phyloP scores from a whole-genome alignment of 2,329 filamentous ascomycete species.

The Aureobasidium sp. region DNA sequence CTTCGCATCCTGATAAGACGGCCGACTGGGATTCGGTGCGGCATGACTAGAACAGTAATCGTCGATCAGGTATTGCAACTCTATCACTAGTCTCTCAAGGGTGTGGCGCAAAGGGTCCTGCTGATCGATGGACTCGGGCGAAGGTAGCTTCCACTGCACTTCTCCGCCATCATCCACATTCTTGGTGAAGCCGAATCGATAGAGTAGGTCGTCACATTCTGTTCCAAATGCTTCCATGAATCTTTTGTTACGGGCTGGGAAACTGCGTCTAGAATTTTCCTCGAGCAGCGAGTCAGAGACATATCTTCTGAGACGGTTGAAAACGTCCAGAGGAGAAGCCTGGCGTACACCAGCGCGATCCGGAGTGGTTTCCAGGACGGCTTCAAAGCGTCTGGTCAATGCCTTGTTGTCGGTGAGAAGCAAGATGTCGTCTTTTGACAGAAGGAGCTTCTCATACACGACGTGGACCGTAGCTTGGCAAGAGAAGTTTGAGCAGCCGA shows the following conservation, averaged over 20 bases:
- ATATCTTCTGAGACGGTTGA: constrained; percentile 53
- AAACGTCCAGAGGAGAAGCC: constrained; percentile 47
- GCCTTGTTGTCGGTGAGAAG: constrained; percentile 49
- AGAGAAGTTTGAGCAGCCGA: constrained; percentile 51
- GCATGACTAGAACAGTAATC: constrained; percentile 23
- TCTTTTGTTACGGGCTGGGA: constrained; percentile 55
- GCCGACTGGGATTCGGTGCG: constrained; percentile 24
- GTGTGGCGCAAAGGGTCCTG: constrained; percentile 31
- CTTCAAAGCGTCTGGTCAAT: constrained; percentile 48
- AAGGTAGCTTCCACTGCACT: constrained; percentile 26
- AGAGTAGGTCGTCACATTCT: constrained; percentile 53
- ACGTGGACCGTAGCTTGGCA: constrained; percentile 51
- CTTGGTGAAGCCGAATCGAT: constrained; percentile 50
- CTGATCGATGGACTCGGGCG: constrained; percentile 20
- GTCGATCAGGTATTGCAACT: constrained; percentile 49
- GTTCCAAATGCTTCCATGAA: constrained; percentile 57
- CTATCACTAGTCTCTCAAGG: constrained; percentile 54
- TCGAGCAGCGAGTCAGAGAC: constrained; percentile 51
- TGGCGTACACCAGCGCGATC: constrained; percentile 47
- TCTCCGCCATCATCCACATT: constrained; percentile 21
- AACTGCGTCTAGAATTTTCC: constrained; percentile 44
- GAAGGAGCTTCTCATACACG: constrained; percentile 45
- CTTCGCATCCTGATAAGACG: constrained; percentile 27
- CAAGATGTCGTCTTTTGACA: constrained; percentile 42
- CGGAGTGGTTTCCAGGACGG: constrained; percentile 45